Evolutionary conservation across 805 yeast genomes (phyloP).

Genomic region (Clavispora santaluciae): DNA sequence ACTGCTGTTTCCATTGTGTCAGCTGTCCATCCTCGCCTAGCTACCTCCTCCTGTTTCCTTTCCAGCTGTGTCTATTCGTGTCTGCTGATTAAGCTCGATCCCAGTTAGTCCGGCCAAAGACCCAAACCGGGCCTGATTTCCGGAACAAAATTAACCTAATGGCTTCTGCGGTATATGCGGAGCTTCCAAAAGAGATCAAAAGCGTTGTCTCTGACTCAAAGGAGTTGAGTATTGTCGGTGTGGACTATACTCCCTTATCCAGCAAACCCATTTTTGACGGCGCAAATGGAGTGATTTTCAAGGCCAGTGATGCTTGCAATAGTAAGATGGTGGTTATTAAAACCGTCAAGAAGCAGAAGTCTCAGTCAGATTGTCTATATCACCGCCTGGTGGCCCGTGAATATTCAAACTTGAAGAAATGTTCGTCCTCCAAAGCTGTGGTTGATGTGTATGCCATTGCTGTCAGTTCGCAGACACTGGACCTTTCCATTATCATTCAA

Average conservation of each 20-base stretch:
- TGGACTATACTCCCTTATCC: conserved; percentile 21
- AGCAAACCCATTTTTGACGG: conserved; percentile 37
- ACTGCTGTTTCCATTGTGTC: too few species aligned
- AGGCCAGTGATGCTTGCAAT: conserved; percentile 23
- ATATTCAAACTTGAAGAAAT: conserved; percentile 22
- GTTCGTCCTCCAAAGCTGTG: conserved; percentile 25
- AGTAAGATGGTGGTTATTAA: conserved; percentile 26
- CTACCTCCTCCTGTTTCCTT: neutral
- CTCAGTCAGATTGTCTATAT: conserved; percentile 14
- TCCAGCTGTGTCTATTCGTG: too few species aligned
- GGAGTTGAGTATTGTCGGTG: conserved; percentile 13
- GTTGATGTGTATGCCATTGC: conserved; percentile 25
- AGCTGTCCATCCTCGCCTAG: too few species aligned
- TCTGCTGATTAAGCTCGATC: too few species aligned
- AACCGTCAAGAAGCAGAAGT: conserved; percentile 20
- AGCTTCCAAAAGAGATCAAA: neutral
- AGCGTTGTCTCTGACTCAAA: neutral
- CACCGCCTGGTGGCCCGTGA: conserved; percentile 25
- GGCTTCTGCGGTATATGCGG: neutral
- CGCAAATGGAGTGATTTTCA: conserved; percentile 35
- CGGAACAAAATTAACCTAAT: neutral
- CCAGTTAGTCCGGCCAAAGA: neutral
- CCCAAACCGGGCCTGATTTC: neutral
- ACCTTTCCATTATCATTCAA: conserved; percentile 36
- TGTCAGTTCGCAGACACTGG: conserved; percentile 8